Evolutionary conservation across 2,329 filamentous ascomycete genomes (phyloP), one percentile per base, ranked within the genome.

Genomic region (Colletotrichum tropicale): DNA sequence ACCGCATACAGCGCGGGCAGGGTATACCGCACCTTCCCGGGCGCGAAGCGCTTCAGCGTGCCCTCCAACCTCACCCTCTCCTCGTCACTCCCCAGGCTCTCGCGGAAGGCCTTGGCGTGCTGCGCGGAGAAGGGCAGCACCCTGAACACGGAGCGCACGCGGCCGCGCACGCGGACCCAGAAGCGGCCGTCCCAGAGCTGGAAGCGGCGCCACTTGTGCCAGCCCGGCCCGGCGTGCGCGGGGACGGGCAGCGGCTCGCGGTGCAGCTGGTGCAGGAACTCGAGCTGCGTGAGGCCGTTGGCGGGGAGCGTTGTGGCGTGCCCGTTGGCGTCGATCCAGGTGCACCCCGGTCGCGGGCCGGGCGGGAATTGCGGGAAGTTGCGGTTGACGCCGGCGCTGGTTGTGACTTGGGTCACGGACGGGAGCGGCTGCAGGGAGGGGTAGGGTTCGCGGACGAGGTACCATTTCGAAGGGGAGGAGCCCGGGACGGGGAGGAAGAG

Each of bases 171-270:
- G 18, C 87, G 85, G 18, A 93, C 82, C 92, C 92, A 94, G 82
- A 89, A 93, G 3, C 92, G 89, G 0, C 91, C 89, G 81, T 94
- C 92, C 84, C 88, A 94, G 70, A 89, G 81, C 62, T 78, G 75
- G 83, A 86, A 87, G 2, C 67, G 76, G 43, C 71, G 75, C 84
- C 83, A 85, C 5, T n/a, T 6, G 3, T 78, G 74, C 81, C 82
- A 82, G 9, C 76, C 5, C 81, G 67, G 13, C n/a, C 16, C 21
- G 34, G 18, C 16, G 21, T 48, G 24, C 18, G 9, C 4, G 16
- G 30, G 61, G 16, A 26, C 7, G 16, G 61, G 72, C 13, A 71
- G 61, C 3, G 67, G 71, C 3, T 48, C 43, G 52, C 52, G 32
- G 48, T 72, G 36, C 16, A 72, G 69, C n/a, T 64, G 24, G 6